Base-by-base conservation (phyloP, 2,329 filamentous ascomycete species). In the Calycina herbarum region DNA sequence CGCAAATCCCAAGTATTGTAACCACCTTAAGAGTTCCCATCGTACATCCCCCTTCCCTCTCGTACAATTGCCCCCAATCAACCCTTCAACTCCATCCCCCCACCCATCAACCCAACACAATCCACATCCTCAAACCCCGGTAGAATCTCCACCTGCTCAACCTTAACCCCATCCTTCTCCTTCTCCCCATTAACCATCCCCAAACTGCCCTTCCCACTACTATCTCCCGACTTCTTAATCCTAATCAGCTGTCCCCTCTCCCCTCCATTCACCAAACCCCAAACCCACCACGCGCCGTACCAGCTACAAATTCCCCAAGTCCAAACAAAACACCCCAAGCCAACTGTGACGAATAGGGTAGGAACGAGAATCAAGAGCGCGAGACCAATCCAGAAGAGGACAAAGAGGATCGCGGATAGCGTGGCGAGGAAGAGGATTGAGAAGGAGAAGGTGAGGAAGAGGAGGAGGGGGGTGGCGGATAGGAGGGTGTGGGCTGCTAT, bases 281-380 rank as follows among this genome's bases (percentile, higher is more conserved):
- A 57, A 15, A 40, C 54, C 45, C 57, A 93, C 59, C 82, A 84
- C 15, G 82, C 84, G 8, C 90, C 78, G 7, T 83, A 87, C 86
- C 88, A 91, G 20, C 67, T 89, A 77, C 66, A 89, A 82, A 1
- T 87, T 78, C 6, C 86, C 90, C 88, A 91, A 20, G 85, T 77
- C 86, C 91, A 94, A 67, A 89, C 77, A 66, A 89, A 82, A 0
- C 87, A 78, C 5, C 86, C 90, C 27, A 87, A 76, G 59, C 83
- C 83, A 13, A 84, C 86, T 2, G 89, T 88, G 68, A 92, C 76
- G 76, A 91, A 85, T 45, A 94, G 78, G 0, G 87, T 84, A 1
- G 91, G 91, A 0, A 92, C 78, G 17, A 95, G 82, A 51, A 94
- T 75, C 59, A 92, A 75, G 11, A 91, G 79, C 2, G 89, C 89